phyloP scores from a whole-genome alignment of 2,329 filamentous ascomycete genomes.

The Neonectria faginata region DNA sequence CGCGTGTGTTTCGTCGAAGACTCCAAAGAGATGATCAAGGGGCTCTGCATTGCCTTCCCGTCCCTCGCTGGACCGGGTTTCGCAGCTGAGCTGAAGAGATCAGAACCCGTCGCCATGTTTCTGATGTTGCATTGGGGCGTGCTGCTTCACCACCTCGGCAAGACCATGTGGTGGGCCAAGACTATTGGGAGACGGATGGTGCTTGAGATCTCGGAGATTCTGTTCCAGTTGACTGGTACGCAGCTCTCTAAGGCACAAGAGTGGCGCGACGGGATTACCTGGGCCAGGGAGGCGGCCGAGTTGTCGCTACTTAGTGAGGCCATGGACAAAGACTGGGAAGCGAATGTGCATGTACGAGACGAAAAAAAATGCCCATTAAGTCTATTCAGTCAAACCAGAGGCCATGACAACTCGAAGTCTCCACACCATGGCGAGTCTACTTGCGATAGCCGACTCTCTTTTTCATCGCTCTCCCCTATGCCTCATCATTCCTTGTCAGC shows the following conservation, averaged over 20 bases:
- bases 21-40: slow-evolving; percentile 46
- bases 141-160: slow-evolving; percentile 44
- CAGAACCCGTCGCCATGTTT: slow-evolving; percentile 52
- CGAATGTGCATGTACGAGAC: neutral
- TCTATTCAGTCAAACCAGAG: neutral
- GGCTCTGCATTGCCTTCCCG: slow-evolving; percentile 49
- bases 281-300: slow-evolving; percentile 39
- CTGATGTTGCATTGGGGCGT: slow-evolving; percentile 54
- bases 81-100: slow-evolving; percentile 43
- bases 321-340: neutral
- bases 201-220: slow-evolving; percentile 34
- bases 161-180: slow-evolving; percentile 43
- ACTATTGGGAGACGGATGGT: slow-evolving; percentile 41
- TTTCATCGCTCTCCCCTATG: neutral
- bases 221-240: neutral
- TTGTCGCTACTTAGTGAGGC: slow-evolving; percentile 1
- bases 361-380: neutral
- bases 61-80: slow-evolving; percentile 48
- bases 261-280: slow-evolving; percentile 37
- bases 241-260: slow-evolving; percentile 28
- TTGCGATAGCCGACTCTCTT: neutral
- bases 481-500: neutral
- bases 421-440: neutral
- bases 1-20: slow-evolving; percentile 52
- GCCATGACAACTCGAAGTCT: neutral